These are phyloP conservation scores for Hypomyces rosellus DNA, from an alignment of 2,329 filamentous ascomycete genomes.

Conservation along the genomic window DNA sequence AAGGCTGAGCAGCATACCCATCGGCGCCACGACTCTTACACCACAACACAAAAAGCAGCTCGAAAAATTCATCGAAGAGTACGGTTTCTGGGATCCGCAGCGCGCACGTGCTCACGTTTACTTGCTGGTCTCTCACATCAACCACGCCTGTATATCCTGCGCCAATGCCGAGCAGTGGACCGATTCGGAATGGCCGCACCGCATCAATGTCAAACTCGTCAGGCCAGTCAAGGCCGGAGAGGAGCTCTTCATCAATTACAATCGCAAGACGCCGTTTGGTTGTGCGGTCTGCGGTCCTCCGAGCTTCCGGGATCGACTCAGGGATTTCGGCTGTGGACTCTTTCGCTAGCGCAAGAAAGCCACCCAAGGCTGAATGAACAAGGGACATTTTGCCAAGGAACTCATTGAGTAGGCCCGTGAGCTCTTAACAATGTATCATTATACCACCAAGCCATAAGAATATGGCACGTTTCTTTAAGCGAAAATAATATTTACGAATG, in stretches of 20 bases:
- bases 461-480: too few relatives aligned
- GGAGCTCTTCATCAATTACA: slow-evolving; percentile 33
- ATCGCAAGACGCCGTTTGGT: slow-evolving; percentile 20
- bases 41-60: slow-evolving; percentile 11
- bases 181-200: slow-evolving; percentile 5
- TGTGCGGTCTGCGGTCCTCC: slow-evolving; percentile 19
- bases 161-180: slow-evolving; percentile 20
- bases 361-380: neutral
- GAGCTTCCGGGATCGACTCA: neutral
- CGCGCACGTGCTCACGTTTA: slow-evolving; percentile 15
- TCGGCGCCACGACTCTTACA: neutral
- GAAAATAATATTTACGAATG: too few relatives aligned
- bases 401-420: neutral
- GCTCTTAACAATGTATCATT: neutral
- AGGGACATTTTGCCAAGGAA: neutral
- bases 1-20: slow-evolving; percentile 11
- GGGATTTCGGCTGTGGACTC: neutral
- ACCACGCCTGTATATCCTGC: slow-evolving; percentile 27
- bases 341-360: neutral
- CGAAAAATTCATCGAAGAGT: slow-evolving; percentile 18
- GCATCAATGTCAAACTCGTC: slow-evolving; percentile 15
- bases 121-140: slow-evolving; percentile 21
- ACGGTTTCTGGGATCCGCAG: slow-evolving; percentile 17
- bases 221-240: slow-evolving; percentile 20
- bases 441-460: neutral